These are phyloP conservation scores for Pyrrhoderma noxium DNA, from an alignment of 1,284 basidiomycete species.

Conservation along the genomic window DNA sequence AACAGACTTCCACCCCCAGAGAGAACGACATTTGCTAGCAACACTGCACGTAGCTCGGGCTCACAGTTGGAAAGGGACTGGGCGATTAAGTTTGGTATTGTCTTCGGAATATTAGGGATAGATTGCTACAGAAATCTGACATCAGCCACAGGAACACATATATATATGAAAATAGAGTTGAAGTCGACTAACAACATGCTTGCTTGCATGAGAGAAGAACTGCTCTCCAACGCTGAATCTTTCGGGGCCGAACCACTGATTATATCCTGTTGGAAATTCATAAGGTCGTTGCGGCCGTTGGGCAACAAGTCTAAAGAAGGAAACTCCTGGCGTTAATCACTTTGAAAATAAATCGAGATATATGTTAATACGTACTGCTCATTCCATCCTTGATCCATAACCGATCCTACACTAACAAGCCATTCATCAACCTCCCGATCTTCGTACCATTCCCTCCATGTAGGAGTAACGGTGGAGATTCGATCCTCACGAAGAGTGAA, in stretches of 20 bases:
- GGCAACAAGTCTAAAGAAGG: constrained; percentile 39
- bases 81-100: constrained; percentile 71
- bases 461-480: constrained; percentile 63
- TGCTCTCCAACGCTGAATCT: constrained; percentile 85
- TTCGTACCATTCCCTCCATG: constrained; percentile 82
- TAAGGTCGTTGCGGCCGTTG: constrained; percentile 59
- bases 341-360: constrained; percentile 1
- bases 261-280: constrained; percentile 96
- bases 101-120: constrained; percentile 65
- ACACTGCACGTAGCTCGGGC: constrained; percentile 82
- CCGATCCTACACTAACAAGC: constrained; percentile 83
- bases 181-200: constrained; percentile 56
- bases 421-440: constrained; percentile 86
- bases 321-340: constrained; percentile 3
- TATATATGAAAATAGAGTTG: not conserved
- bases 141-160: not conserved
- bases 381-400: constrained; percentile 83
- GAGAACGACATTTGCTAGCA: constrained; percentile 90
- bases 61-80: constrained; percentile 83
- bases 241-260: constrained; percentile 77
- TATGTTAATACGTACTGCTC: constrained; percentile 52
- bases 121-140: constrained; percentile 28
- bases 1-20: constrained; percentile 89
- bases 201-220: constrained; percentile 77
- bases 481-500: constrained; percentile 73